phyloP scores from a whole-genome alignment of 306 rosid genomes.

The Prunus armeniaca region DNA sequence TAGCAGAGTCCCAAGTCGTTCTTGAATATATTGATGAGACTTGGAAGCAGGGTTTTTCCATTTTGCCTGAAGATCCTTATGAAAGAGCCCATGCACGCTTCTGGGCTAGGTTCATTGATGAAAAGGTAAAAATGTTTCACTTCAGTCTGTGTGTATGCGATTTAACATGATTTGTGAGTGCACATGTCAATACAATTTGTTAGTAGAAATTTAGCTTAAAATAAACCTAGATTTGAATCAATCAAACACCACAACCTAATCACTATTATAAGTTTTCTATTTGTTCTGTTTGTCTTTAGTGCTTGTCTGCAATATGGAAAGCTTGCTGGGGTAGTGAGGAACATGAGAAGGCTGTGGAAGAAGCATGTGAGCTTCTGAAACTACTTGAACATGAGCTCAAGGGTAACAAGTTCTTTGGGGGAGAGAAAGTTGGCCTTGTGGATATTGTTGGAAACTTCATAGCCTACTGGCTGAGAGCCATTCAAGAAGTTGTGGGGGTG shows the following conservation, averaged over 20 bases:
- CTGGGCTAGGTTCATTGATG: slow-evolving; percentile 61
- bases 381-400: slow-evolving; percentile 52
- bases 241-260: too few species aligned
- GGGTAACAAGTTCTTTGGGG: slow-evolving; percentile 56
- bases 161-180: too few species aligned
- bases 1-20: slow-evolving; percentile 57
- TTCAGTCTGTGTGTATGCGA: not conserved
- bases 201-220: too few species aligned
- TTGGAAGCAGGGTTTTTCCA: slow-evolving; percentile 30
- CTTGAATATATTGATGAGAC: slow-evolving; percentile 49
- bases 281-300: not conserved
- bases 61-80: slow-evolving; percentile 46
- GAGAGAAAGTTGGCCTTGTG: slow-evolving; percentile 42
- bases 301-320: slow-evolving; percentile 13
- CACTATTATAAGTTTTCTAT: too few species aligned
- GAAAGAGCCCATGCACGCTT: slow-evolving; percentile 57
- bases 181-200: too few species aligned
- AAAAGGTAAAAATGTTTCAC: slow-evolving; percentile 34
- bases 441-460: slow-evolving; percentile 44
- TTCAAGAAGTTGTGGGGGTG: slow-evolving; percentile 42
- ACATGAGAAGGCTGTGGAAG: slow-evolving; percentile 34
- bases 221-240: too few species aligned
- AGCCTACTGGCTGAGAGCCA: slow-evolving; percentile 40
- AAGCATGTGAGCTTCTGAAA: slow-evolving; percentile 26
- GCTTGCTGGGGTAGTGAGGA: slow-evolving; percentile 26